Base-by-base conservation (phyloP, 805 yeast genomes). In the Kuraishia piskuri region DNA sequence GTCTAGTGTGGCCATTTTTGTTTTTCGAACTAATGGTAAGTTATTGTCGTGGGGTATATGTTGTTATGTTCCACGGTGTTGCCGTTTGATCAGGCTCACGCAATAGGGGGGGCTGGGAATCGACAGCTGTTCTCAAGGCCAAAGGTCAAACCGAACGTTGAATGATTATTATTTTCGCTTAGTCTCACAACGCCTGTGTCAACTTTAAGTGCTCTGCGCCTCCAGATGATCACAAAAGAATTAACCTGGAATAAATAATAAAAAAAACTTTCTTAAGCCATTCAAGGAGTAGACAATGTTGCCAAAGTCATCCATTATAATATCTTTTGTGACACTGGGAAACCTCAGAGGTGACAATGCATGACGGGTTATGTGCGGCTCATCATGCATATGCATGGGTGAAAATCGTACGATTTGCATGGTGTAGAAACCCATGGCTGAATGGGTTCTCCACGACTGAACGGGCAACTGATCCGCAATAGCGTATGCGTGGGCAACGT, bases 1-100 rank as follows among this genome's bases (percentile, higher is more conserved):
- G 26, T 65, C 65, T 17, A 66, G 49, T 14, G 63, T 51, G 7
- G 65, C 60, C 67, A 63, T 63, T 36, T 46, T 55, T 31, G 17
- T 4, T 31, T 22, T 5, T 31, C 3, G n/a, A n/a, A n/a, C n/a
- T n/a, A n/a, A n/a, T n/a, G n/a, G n/a, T n/a, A n/a, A n/a, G n/a
- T n/a, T n/a, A n/a, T n/a, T n/a, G n/a, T n/a, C n/a, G n/a, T n/a
- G n/a, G n/a, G n/a, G n/a, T n/a, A n/a, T n/a, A n/a, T n/a, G n/a
- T n/a, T n/a, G n/a, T n/a, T n/a, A n/a, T n/a, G n/a, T n/a, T n/a
- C n/a, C n/a, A n/a, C n/a, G n/a, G n/a, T n/a, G n/a, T n/a, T n/a
- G n/a, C n/a, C n/a, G n/a, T n/a, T n/a, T n/a, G n/a, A n/a, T n/a
- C n/a, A n/a, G n/a, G n/a, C n/a, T n/a, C n/a, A n/a, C n/a, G n/a